Evolutionary conservation across 116 monocot genomes (phyloP), one percentile per base, ranked within the genome.

Genomic region (Posidonia oceanica): DNA sequence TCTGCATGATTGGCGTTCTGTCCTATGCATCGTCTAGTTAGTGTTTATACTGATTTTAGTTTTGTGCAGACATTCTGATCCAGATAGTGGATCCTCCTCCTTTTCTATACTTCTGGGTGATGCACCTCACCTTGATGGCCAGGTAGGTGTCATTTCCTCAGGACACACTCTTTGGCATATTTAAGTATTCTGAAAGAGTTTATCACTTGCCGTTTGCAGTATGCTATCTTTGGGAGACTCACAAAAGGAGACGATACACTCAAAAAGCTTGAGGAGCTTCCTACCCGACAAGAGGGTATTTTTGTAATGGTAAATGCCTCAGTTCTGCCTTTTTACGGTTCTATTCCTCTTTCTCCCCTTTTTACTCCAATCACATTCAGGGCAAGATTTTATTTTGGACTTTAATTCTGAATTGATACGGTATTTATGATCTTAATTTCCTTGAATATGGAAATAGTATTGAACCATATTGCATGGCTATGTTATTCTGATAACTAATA

Each of bases 101-200:
- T 97, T 97, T 63, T 97, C 97, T 48, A 89, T 97, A 56, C 97
- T 97, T 87, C 83, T 97, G 14, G 97, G 97, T 20, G 75, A 89
- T 75, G 92, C 97, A 44, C 97, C 97, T 74, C 97, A 97, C 75
- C 97, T 97, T 80, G 97, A 97, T 81, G 83, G 92, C 36, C 69
- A 91, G 89, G 97, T 97, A 79, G n/a, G 7, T 36, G 7, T 65
- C 64, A 68, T 56, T 39, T 55, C 68, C 37, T 66, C 14, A 17
- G 0, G 18, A 8, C 48, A 44, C 44, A 7, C 7, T 12, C 11
- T 8, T 7, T 48, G 48, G 48, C 12, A 48, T 48, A 10, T 48
- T 48, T 48, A 1, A 48, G 8, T 10, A 48, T 0, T 4, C 8
- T 10, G 48, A 48, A 48, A 17, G 37, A 15, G n/a, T 44, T 13